Conservation (phyloP, 1,284 basidiomycete genomes). For the Moesziomyces antarcticus region DNA sequence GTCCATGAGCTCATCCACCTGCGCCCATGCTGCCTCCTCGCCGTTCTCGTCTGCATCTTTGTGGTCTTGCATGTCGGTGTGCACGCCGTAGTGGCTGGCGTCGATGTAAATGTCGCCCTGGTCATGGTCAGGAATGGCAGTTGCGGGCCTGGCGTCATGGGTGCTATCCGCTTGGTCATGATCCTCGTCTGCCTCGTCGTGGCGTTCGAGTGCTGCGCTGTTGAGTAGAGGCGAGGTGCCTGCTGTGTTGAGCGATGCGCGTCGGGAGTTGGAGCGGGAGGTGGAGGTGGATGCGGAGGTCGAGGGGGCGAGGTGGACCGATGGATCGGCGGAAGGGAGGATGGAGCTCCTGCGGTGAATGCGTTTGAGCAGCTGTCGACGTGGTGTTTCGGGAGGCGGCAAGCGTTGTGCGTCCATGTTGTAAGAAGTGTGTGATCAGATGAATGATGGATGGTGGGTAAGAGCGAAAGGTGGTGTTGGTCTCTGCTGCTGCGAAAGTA, state of each 20-base stretch:
- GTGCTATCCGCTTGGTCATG: neutral
- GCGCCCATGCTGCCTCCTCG: slow-evolving; percentile 37
- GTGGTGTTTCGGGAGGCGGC: slow-evolving; percentile 45
- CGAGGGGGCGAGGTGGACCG: slow-evolving; percentile 15
- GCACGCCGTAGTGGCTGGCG: too few species aligned
- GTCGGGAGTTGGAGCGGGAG: slow-evolving; percentile 19
- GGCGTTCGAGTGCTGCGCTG: slow-evolving; percentile 11
- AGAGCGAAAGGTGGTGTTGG: neutral
- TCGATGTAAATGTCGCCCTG: neutral
- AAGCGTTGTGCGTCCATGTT: slow-evolving; percentile 29
- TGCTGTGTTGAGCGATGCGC: slow-evolving; percentile 16
- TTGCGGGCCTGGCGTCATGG: neutral
- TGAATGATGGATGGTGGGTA: neutral
- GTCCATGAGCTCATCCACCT: slow-evolving; percentile 50
- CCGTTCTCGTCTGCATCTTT: slow-evolving; percentile 30
- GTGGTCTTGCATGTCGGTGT: neutral
- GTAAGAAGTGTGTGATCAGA: neutral
- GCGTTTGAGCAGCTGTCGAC: slow-evolving; percentile 50
- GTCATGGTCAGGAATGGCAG: neutral
- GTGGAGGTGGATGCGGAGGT: slow-evolving; percentile 9
- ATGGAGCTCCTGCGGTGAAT: slow-evolving; percentile 48
- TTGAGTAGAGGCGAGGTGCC: slow-evolving; percentile 9
- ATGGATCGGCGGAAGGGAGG: slow-evolving; percentile 26
- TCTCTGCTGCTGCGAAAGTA: too few species aligned
- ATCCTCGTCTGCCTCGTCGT: slow-evolving; percentile 24